A percentile compares a stretch with the other conserved stretches of the same genome.
These are phyloP conservation scores for Pyrenophora graminea DNA, from an alignment of 2,329 filamentous ascomycete genomes.

Conservation along the genomic window DNA sequence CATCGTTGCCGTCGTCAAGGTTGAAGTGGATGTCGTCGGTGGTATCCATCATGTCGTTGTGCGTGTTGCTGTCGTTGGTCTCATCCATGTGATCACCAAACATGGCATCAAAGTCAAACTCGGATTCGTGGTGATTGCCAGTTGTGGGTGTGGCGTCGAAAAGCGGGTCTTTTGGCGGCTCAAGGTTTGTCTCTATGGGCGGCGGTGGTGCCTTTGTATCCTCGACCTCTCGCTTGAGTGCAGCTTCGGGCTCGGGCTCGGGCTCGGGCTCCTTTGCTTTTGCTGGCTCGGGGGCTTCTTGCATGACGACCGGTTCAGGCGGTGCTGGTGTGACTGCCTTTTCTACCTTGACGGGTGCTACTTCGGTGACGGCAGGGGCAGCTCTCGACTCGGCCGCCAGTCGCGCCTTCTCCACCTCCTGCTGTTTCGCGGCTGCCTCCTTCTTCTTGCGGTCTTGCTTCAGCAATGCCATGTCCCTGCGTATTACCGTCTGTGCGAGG, in stretches of 20 bases:
- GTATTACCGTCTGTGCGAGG: slow-evolving; percentile 41
- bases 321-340: slow-evolving; percentile 16
- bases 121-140: slow-evolving; percentile 37
- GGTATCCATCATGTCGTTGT: slow-evolving; percentile 33
- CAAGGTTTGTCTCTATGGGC: slow-evolving; percentile 22
- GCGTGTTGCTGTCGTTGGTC: slow-evolving; percentile 20
- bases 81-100: slow-evolving; percentile 41
- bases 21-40: slow-evolving; percentile 37
- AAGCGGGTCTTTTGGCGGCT: slow-evolving; percentile 31
- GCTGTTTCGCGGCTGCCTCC: slow-evolving; percentile 40
- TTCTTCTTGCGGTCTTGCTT: slow-evolving; percentile 43
- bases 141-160: slow-evolving; percentile 39
- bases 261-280: slow-evolving; percentile 14
- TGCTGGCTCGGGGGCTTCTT: slow-evolving; percentile 12
- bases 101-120: slow-evolving; percentile 48
- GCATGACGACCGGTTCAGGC: slow-evolving; percentile 9
- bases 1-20: slow-evolving; percentile 38
- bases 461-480: slow-evolving; percentile 44
- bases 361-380: slow-evolving; percentile 8
- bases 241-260: slow-evolving; percentile 7
- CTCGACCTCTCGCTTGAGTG: slow-evolving; percentile 17
- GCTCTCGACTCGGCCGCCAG: slow-evolving; percentile 35
- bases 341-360: slow-evolving; percentile 20
- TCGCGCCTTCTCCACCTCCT: slow-evolving; percentile 38
- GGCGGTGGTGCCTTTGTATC: slow-evolving; percentile 9